Base-by-base conservation (phyloP, 768 basidiomycete genomes). In the Collybia sp. region DNA sequence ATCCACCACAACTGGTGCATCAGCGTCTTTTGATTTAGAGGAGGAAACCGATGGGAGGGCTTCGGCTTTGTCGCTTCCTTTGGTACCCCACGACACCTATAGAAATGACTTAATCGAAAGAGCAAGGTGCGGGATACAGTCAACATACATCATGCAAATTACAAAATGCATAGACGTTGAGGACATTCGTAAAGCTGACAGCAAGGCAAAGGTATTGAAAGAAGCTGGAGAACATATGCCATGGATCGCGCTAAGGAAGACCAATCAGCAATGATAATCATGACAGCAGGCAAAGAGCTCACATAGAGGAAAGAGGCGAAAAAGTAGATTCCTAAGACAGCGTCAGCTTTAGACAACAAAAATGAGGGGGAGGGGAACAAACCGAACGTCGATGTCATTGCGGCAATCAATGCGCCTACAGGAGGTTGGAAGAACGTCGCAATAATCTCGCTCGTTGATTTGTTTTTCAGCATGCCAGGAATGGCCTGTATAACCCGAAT, bases 221-320 rank as follows among this genome's bases (percentile, higher is more conserved):
- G 76, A 96, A 93, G 55, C 90, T 93, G 18, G 90, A 89, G 66
- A 94, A 84, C 83, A 98, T 87, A 66, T 97, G 94, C 94, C 94
- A 97, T 4, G 94, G 94, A 66, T 97, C 94, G 51, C 90, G 83
- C 88, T 93, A 50, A 15, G 41, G 18, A 6, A 3, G 20, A 4
- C 25, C 25, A 8, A 25, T 25, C 20, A 39, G 49, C 30, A 54
- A 35, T 18, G 30, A n/a, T 19, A 12, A 44, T 46, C 16, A 42
- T 49, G 17, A 43, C 25, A 19, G 42, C 2, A 31, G 46, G 4
- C 16, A 2, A 1, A 17, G 43, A 3, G 72, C 88, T 70, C 51
- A 91, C 88, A 56, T 90, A 94, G 58, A 93, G 80, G 66, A 92
- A 77, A 0, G 90, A 94, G 2, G 91, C 79, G 17, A 84, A 58